Percentiles rank a stretch among this genome's conserved stretches.
phyloP scores from a whole-genome alignment of 805 yeast species.

The Myxozyma sirexii region DNA sequence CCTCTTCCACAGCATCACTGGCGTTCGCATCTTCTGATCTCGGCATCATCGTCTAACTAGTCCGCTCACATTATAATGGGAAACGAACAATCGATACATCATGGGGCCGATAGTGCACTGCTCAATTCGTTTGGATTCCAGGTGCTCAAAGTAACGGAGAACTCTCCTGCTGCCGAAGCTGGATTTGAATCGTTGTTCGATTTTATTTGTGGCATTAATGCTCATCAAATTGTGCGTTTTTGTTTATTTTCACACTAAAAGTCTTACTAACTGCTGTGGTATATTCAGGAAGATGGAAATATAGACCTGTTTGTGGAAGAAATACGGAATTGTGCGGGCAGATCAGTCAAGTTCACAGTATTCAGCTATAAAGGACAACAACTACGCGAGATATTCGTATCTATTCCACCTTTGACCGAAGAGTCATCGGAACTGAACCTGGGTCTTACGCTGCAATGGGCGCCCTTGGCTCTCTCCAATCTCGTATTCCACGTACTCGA shows the following conservation, averaged over 20 bases:
- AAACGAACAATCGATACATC: slow-evolving; percentile 27
- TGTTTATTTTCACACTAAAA: neutral
- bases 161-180: slow-evolving; percentile 52
- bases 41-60: neutral
- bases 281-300: slow-evolving; percentile 30
- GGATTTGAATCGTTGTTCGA: slow-evolving; percentile 88
- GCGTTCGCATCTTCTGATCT: neutral
- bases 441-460: slow-evolving; percentile 65
- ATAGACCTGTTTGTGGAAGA: slow-evolving; percentile 21
- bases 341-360: slow-evolving; percentile 31
- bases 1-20: neutral
- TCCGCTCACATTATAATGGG: slow-evolving; percentile 16
- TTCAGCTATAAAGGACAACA: slow-evolving; percentile 36
- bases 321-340: slow-evolving; percentile 30
- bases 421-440: slow-evolving; percentile 38
- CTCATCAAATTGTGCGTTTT: slow-evolving; percentile 53
- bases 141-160: slow-evolving; percentile 53
- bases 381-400: slow-evolving; percentile 49
- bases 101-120: slow-evolving; percentile 4
- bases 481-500: slow-evolving; percentile 84
- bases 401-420: slow-evolving; percentile 5
- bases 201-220: slow-evolving; percentile 77
- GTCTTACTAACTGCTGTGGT: neutral
- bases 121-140: slow-evolving; percentile 54
- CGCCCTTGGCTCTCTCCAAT: slow-evolving; percentile 73